Percentiles rank a stretch among this genome's conserved stretches.
These are phyloP conservation scores for Moesziomyces sp. DNA, from an alignment of 1,284 basidiomycete species.

Conservation along the genomic window DNA sequence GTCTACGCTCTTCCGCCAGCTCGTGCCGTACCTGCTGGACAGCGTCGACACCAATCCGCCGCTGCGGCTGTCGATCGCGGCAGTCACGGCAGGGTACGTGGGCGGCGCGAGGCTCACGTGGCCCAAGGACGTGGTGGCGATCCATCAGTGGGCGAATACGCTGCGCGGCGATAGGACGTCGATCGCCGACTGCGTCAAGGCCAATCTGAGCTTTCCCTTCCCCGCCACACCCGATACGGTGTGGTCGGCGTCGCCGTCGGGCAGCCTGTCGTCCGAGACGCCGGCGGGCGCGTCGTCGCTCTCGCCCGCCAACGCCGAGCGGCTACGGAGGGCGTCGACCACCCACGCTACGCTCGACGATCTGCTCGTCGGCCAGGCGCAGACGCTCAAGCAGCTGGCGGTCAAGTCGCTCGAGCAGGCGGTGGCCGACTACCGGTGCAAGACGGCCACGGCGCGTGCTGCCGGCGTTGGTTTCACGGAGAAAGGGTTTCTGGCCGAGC, in stretches of 20 bases:
- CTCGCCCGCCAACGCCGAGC: slow-evolving; percentile 30
- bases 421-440: slow-evolving; percentile 25
- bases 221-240: slow-evolving; percentile 29
- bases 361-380: slow-evolving; percentile 37
- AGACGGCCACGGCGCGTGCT: slow-evolving; percentile 14
- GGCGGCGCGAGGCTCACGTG: slow-evolving; percentile 35
- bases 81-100: slow-evolving; percentile 39
- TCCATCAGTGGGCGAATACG: slow-evolving; percentile 42
- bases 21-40: slow-evolving; percentile 38
- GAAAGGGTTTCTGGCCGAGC: slow-evolving; percentile 31
- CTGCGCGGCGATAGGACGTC: slow-evolving; percentile 29
- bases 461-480: slow-evolving; percentile 33
- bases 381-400: slow-evolving; percentile 37
- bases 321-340: slow-evolving; percentile 18
- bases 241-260: slow-evolving; percentile 27
- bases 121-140: slow-evolving; percentile 41
- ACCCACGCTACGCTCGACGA: slow-evolving; percentile 39
- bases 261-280: slow-evolving; percentile 13
- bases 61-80: slow-evolving; percentile 32
- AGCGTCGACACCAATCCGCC: slow-evolving; percentile 28
- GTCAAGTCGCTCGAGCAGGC: slow-evolving; percentile 32
- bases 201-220: slow-evolving; percentile 26
- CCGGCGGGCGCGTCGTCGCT: slow-evolving; percentile 8
- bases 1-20: slow-evolving; percentile 26
- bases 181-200: slow-evolving; percentile 36